Evolutionary conservation across 768 basidiomycete species (phyloP).

Genomic region (Termitomyces sp.): DNA sequence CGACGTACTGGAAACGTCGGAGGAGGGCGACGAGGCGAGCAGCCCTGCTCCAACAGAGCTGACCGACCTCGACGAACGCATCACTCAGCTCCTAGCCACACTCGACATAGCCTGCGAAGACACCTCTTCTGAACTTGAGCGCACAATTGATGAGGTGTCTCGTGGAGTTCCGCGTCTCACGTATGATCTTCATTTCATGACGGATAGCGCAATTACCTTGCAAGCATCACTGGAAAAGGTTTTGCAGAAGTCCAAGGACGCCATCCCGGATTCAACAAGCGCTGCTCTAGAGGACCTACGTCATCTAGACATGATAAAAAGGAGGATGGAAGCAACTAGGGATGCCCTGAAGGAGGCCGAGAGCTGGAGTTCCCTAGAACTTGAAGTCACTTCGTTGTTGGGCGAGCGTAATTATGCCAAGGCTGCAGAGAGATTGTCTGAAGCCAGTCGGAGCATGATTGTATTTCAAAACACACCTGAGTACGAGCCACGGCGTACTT

Average conservation of each 20-base stretch:
- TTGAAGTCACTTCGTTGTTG: conserved; percentile 86
- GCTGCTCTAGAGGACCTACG: conserved; percentile 72
- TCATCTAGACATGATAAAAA: conserved; percentile 77
- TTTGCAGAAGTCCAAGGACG: conserved; percentile 45
- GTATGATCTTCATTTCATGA: conserved; percentile 97
- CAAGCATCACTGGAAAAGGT: conserved; percentile 62
- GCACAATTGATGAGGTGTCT: conserved; percentile 88
- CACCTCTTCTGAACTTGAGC: conserved; percentile 81
- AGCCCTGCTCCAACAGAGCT: conserved; percentile 33
- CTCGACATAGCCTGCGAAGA: conserved; percentile 87
- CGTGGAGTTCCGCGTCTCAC: conserved; percentile 85
- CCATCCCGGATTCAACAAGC: conserved; percentile 53
- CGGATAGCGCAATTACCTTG: conserved; percentile 80
- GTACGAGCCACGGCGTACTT: conserved; percentile 77
- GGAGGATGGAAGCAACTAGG: conserved; percentile 81
- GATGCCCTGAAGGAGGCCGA: conserved; percentile 93
- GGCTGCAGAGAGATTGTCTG: conserved; percentile 87
- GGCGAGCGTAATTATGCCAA: conserved; percentile 75
- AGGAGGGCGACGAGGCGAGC: conserved; percentile 23
- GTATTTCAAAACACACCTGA: conserved; percentile 92
- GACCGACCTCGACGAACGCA: conserved; percentile 61
- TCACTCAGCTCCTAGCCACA: conserved; percentile 70
- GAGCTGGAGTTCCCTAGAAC: conserved; percentile 93
- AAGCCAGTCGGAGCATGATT: conserved; percentile 84
- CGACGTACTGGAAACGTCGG: conserved; percentile 41